These are phyloP conservation scores for Ogataea pilisensis DNA, from an alignment of 805 yeast species.

Conservation along the genomic window DNA sequence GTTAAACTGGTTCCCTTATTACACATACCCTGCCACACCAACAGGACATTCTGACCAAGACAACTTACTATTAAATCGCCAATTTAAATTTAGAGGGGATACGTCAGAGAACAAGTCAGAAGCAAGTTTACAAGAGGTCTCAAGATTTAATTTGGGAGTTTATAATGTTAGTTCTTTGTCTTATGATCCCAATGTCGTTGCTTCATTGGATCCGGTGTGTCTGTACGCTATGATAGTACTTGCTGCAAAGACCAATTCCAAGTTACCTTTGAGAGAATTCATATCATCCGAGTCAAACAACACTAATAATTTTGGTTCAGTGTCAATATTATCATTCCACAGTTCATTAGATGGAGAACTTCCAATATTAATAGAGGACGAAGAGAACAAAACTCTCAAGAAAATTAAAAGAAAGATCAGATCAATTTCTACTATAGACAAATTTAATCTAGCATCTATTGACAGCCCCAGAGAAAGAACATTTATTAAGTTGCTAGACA, in stretches of 20 bases:
- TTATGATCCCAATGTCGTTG: conserved; percentile 24
- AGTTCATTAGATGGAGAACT: conserved; percentile 47
- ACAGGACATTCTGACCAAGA: conserved; percentile 11
- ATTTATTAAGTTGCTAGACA: conserved; percentile 41
- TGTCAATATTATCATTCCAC: conserved; percentile 44
- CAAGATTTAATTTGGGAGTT: conserved; percentile 48
- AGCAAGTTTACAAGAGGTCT: conserved; percentile 23
- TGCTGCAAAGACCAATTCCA: conserved; percentile 39
- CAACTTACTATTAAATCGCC: conserved; percentile 18
- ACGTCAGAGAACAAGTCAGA: background rate
- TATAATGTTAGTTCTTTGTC: conserved; percentile 38
- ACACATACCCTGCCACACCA: conserved; percentile 36
- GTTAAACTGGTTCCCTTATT: conserved; percentile 50
- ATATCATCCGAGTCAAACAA: conserved; percentile 3
- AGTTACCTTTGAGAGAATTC: conserved; percentile 34
- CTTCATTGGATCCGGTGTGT: conserved; percentile 61
- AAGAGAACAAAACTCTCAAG: conserved; percentile 27
- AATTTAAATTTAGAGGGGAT: conserved; percentile 11
- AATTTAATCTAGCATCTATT: conserved; percentile 33
- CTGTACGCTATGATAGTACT: conserved; percentile 43
- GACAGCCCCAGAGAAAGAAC: conserved; percentile 30
- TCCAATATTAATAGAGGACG: conserved; percentile 56
- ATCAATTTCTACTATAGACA: conserved; percentile 34
- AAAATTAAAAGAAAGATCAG: conserved; percentile 33
- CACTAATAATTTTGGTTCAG: conserved; percentile 24